Conservation (phyloP, 495 filamentous ascomycete species). For the Neurospora africana region DNA sequence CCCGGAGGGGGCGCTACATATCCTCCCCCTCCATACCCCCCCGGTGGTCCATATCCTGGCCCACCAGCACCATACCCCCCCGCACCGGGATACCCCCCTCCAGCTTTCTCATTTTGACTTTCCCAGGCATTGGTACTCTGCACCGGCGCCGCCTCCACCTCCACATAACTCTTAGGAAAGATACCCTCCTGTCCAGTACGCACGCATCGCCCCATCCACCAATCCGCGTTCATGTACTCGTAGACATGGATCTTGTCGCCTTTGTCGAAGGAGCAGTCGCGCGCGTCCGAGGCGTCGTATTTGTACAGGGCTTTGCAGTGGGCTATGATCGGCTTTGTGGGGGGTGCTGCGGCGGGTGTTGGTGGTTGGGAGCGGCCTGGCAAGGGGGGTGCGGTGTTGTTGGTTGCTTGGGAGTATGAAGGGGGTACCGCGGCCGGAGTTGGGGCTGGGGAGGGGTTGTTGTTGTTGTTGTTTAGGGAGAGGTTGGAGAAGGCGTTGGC, state of each 20-base stretch:
- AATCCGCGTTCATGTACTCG: conserved; percentile 91
- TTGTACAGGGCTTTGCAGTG: conserved; percentile 74
- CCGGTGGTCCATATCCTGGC: background rate
- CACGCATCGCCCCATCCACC: conserved; percentile 83
- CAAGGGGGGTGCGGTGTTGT: conserved; percentile 35
- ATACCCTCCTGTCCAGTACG: conserved; percentile 77
- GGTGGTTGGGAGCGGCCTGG: conserved; percentile 41
- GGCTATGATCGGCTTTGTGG: conserved; percentile 48
- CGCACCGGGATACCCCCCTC: background rate
- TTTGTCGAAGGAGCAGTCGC: conserved; percentile 65
- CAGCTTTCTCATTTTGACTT: background rate
- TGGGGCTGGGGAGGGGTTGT: conserved; percentile 1
- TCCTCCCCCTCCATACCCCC: background rate
- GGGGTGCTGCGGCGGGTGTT: conserved; percentile 21
- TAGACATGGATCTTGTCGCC: conserved; percentile 69
- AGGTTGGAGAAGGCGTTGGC: conserved; percentile 31
- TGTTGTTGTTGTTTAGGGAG: conserved; percentile 28
- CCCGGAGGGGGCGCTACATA: conserved; percentile 1
- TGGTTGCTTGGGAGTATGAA: conserved; percentile 39
- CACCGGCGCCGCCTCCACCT: conserved; percentile 25
- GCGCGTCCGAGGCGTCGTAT: conserved; percentile 66
- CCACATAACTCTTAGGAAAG: conserved; percentile 85
- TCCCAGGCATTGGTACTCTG: conserved; percentile 1
- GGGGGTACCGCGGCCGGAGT: conserved; percentile 25
- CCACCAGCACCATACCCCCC: conserved; percentile 14